Conservation (phyloP, 2,329 filamentous ascomycete genomes). For the Neofusicoccum parvum region DNA sequence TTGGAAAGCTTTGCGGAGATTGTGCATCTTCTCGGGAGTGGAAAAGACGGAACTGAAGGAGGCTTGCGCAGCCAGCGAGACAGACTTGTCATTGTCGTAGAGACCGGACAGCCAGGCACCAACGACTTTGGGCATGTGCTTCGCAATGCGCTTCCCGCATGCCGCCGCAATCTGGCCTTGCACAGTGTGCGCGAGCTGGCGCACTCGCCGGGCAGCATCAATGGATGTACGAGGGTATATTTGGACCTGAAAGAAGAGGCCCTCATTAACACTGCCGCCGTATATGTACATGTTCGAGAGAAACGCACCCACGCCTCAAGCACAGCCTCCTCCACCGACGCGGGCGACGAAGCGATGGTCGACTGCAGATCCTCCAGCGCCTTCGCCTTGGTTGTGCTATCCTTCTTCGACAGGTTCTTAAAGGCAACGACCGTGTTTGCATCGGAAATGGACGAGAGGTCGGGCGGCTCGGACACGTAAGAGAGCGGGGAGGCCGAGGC, state of each 20-base stretch:
- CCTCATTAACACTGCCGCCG: constrained; percentile 39
- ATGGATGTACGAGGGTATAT: constrained; percentile 88
- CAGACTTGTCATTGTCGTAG: constrained; percentile 80
- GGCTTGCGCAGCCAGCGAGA: constrained; percentile 74
- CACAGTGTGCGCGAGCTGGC: constrained; percentile 79
- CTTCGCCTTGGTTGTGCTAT: constrained; percentile 87
- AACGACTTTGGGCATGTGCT: constrained; percentile 73
- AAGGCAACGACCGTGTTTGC: constrained; percentile 84
- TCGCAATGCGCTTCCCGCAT: constrained; percentile 80
- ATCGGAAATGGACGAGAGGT: constrained; percentile 75
- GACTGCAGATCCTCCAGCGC: constrained; percentile 81
- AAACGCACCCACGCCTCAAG: constrained; percentile 81
- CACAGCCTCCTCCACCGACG: constrained; percentile 76
- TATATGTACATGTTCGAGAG: constrained; percentile 34
- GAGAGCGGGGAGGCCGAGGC: constrained; percentile 67
- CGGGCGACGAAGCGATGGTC: constrained; percentile 61
- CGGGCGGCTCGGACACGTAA: constrained; percentile 83
- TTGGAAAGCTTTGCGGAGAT: constrained; percentile 82
- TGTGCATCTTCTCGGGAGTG: constrained; percentile 74
- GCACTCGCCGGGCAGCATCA: constrained; percentile 83
- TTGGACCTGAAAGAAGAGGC: constrained; percentile 62
- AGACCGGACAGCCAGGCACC: constrained; percentile 89
- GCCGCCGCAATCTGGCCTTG: constrained; percentile 64
- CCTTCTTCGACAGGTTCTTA: constrained; percentile 91
- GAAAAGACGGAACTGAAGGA: constrained; percentile 75